Evolutionary conservation across 345 rosid genomes (phyloP), one percentile per base, ranked within the genome.

Genomic region (Turritis glabra): DNA sequence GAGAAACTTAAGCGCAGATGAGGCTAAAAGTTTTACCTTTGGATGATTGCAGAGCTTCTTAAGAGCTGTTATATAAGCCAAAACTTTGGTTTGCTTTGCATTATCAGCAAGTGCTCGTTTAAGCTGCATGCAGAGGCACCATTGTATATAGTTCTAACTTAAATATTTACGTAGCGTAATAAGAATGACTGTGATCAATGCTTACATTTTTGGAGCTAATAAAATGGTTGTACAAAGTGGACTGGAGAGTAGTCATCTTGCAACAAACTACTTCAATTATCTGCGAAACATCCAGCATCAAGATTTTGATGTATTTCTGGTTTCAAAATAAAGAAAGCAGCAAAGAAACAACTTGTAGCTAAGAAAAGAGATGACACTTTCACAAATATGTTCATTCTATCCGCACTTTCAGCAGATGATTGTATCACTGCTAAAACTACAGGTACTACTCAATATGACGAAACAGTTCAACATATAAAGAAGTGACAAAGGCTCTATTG

Each of bases 11-110:
- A 60, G 21, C 17, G 15, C 37, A 68, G 38, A 71, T 43, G 19
- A 56, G 22, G 32, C 38, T 32, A 17, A n/a, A 60, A 71, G 27
- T 35, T 58, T 48, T 74, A 95, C 99, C 97, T 95, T 95, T 53
- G 99, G 99, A 85, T 95, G 99, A 79, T 95, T 95, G 86, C 99
- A 92, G 70, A 95, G 96, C 91, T 95, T 95, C 86, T 95, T 95
- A 53, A 95, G 99, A 78, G 97, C 97, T 61, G 99, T 95, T 64
- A 95, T 92, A 81, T 90, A 91, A 61, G 97, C 99, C 85, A 95
- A 84, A 62, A 95, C 93, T 86, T 85, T 92, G n/a, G 97, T 85
- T 74, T 87, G 85, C 79, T 92, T 95, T 79, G 82, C 68, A 77
- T 90, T 96, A 68, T 90, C 97, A 27, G 85, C 80, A 46, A 95